Percentiles rank a stretch among this genome's conserved stretches.
phyloP scores from a whole-genome alignment of 1,284 basidiomycete species.

The Rhodofomes roseus region DNA sequence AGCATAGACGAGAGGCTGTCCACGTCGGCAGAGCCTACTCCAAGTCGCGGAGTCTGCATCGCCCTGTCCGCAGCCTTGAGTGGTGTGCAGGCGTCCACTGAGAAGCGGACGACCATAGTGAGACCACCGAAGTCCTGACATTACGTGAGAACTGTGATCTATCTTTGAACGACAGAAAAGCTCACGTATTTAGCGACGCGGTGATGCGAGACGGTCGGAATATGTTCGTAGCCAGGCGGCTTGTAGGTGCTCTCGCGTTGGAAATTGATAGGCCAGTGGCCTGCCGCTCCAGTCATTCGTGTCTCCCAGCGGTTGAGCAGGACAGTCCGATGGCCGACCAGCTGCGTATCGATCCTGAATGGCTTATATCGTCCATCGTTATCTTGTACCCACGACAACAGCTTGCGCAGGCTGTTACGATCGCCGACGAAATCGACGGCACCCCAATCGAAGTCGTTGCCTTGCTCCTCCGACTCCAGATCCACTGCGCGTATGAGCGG shows the following conservation, averaged over 20 bases:
- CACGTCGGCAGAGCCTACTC: slow-evolving; percentile 12
- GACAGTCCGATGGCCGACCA: not conserved
- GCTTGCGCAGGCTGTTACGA: slow-evolving; percentile 51
- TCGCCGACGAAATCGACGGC: slow-evolving; percentile 50
- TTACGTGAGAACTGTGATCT: not conserved
- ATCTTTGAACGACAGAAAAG: not conserved
- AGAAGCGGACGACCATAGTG: slow-evolving; percentile 47
- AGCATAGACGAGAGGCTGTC: slow-evolving; percentile 36
- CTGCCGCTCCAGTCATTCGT: not conserved
- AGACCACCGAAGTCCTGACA: slow-evolving; percentile 42
- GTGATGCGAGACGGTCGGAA: slow-evolving; percentile 9
- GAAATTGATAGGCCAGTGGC: slow-evolving; percentile 2
- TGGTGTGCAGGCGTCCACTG: slow-evolving; percentile 44
- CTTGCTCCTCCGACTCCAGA: slow-evolving; percentile 14
- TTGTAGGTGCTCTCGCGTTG: slow-evolving; percentile 9
- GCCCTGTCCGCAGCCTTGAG: slow-evolving; percentile 3
- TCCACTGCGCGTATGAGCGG: slow-evolving; percentile 45
- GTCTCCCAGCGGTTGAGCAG: not conserved
- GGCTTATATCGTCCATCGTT: not conserved
- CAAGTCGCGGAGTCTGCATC: not conserved
- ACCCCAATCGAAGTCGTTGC: slow-evolving; percentile 32
- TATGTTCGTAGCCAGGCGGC: slow-evolving; percentile 9
- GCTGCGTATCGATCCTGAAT: not conserved
- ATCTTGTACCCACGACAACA: slow-evolving; percentile 43
- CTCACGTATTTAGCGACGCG: slow-evolving; percentile 16